Base-by-base conservation (phyloP, 257 asterid species). In the Nicotiana attenuata region DNA sequence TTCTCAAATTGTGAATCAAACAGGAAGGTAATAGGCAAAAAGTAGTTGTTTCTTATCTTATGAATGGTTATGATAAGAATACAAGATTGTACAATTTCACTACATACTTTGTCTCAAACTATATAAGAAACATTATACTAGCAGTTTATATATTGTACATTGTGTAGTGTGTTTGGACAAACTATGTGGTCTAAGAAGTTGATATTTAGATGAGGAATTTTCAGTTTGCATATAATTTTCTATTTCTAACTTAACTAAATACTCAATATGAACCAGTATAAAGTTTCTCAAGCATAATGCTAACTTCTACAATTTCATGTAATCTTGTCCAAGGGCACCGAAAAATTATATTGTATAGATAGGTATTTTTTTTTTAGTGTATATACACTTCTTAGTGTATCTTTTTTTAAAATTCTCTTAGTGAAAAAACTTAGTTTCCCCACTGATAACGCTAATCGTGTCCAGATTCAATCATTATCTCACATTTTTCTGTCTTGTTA, bases 1-100 rank as follows among this genome's bases (percentile, higher is more conserved):
- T 85, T 93, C 97, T 3, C 92, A 91, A 81, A 83, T 93, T 76
- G 91, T 88, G 55, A 90, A 87, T 75, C 96, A 94, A 5, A 86
- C 81, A 53, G 95, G 95, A 14, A 92, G 96, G 50, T 94, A 89
- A 90, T 5, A 28, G 50, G 8, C 3, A 16, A 33, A 3, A 14
- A 24, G 22, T 14, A 24, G n/a, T 41, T n/a, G n/a, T 22, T 13
- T 69, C 33, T n/a, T 52, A 52, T 52, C 50, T 41, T 68, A 68
- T 73, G 77, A 68, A 68, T 35, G 76, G 53, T 50, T 24, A 73
- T 73, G 41, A 69, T 45, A 69, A 71, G 22, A 6, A 20, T 13
- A 73, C 41, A 73, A 73, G 15, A 47, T 28, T 47, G 79, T 47
- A 50, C 9, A 75, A 73, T 24, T 47, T 22, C 16, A 75, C 41